phyloP scores from a whole-genome alignment of 2,329 filamentous ascomycete genomes.

The Talaromyces sp. region DNA sequence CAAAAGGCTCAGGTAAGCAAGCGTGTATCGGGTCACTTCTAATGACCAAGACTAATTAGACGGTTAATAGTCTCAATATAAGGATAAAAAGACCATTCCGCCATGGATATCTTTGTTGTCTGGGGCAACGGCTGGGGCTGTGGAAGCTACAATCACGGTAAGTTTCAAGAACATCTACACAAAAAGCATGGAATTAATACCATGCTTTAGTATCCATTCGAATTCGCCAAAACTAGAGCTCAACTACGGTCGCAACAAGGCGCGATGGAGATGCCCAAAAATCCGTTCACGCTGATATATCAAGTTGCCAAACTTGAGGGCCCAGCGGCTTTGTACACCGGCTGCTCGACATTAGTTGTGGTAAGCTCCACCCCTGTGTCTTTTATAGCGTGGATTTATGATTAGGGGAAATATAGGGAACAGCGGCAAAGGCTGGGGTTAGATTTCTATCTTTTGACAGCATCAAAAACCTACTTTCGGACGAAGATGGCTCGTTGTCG shows the following conservation, averaged over 20 bases:
- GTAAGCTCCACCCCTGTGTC: background rate
- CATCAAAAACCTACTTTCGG: background rate
- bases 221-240: constrained; percentile 1
- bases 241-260: background rate
- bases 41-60: background rate
- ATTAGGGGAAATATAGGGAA: background rate
- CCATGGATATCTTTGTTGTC: background rate
- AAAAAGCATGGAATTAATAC: background rate
- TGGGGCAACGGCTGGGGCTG: background rate
- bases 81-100: background rate
- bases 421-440: background rate
- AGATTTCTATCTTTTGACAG: background rate
- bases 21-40: background rate
- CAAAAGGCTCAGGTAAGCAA: background rate
- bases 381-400: too few species aligned
- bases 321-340: background rate
- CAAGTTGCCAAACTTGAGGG: background rate
- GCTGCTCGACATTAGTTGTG: background rate
- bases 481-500: background rate
- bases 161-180: background rate
- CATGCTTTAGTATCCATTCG: background rate
- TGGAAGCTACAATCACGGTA: background rate
- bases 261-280: background rate
- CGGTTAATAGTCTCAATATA: background rate
- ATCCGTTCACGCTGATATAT: background rate